Base-by-base conservation (phyloP, 2,329 filamentous ascomycete species). In the Penicillium paneum region DNA sequence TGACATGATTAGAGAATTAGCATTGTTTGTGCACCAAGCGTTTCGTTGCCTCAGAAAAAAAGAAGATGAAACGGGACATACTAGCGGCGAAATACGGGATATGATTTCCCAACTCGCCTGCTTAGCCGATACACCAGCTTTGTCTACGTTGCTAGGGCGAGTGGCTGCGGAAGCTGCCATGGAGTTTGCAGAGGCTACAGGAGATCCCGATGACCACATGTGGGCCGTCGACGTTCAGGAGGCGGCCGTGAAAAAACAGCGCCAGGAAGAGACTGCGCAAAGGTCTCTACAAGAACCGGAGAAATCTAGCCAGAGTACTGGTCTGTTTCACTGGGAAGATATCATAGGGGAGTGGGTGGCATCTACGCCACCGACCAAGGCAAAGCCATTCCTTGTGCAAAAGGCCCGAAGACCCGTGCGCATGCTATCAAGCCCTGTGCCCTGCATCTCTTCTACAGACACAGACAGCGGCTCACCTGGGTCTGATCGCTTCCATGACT, bases 331-430 rank as follows among this genome's bases (percentile, higher is more conserved):
- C 31, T 83, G 81, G 81, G 81, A 83, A 63, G 80, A 82, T 61
- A 78, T 76, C 41, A 82, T 83, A 63, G 76, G 79, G 34, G 81
- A 83, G 65, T 84, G 81, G 81, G 76, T 83, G 47, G 78, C 74
- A 17, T 73, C 70, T 36, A 81, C 78, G 41, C 80, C 80, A 28
- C 67, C 63, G 47, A 44, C 57, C 35, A 67, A 68, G 44, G 62
- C 58, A 40, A 64, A 67, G 43, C 39, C 54, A 8, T 19, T 44
- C 19, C 8, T 54, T 13, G 46, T 40, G 12, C 34, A 28, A 40
- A 50, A 39, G 21, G 28, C 32, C 19, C 28, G 15, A 50, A 49
- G 32, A 39, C 46, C 52, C 28, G 19, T 32, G 38, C 46, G 52
- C 15, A 52, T 46, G 42, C 29, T 42, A 17, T 29, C 56, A 19